Percentiles rank a stretch among this genome's conserved stretches.
Evolutionary conservation across 2,329 filamentous ascomycete species (phyloP).

Genomic region (Atkinsonella texensis): DNA sequence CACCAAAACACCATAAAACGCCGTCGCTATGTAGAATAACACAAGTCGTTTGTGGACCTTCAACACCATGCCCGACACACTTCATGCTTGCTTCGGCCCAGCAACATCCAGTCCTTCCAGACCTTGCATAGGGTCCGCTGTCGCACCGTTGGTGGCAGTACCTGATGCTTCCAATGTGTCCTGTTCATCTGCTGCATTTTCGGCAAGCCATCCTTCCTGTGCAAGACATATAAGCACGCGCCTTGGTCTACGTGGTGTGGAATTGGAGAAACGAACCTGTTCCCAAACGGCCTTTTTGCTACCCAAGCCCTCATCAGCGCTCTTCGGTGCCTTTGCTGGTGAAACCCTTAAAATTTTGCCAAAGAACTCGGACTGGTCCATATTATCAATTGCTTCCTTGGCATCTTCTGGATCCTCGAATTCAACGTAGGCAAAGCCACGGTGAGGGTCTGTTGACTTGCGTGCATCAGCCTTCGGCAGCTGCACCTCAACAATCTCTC

Average conservation of each 20-base stretch:
- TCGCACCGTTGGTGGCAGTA: slow-evolving; percentile 31
- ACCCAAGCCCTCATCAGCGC: slow-evolving; percentile 72
- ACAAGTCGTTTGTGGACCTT: slow-evolving; percentile 10
- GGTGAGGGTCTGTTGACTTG: slow-evolving; percentile 66
- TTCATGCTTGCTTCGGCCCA: slow-evolving; percentile 68
- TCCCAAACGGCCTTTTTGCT: slow-evolving; percentile 96
- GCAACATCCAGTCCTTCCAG: slow-evolving; percentile 88
- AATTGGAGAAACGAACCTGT: slow-evolving; percentile 52
- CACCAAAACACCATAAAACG: slow-evolving; percentile 27
- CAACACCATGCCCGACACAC: slow-evolving; percentile 1
- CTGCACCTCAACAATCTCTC: slow-evolving; percentile 84
- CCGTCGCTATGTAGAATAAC: slow-evolving; percentile 31
- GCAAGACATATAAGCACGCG: background rate
- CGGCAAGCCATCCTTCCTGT: slow-evolving; percentile 86
- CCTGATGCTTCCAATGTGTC: slow-evolving; percentile 32
- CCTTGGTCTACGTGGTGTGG: background rate
- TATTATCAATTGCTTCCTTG: slow-evolving; percentile 94
- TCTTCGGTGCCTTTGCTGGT: slow-evolving; percentile 83
- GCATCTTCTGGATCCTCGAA: slow-evolving; percentile 80
- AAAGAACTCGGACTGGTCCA: slow-evolving; percentile 94
- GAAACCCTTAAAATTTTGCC: slow-evolving; percentile 87
- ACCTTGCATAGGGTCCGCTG: slow-evolving; percentile 88
- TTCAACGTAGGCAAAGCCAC: slow-evolving; percentile 94
- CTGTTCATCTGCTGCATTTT: slow-evolving; percentile 68
- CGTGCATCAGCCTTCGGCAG: slow-evolving; percentile 79